Percentiles rank a stretch among this genome's conserved stretches.
Evolutionary conservation across 345 rosid genomes (phyloP).

Genomic region (Zanthoxylum bungeanum): DNA sequence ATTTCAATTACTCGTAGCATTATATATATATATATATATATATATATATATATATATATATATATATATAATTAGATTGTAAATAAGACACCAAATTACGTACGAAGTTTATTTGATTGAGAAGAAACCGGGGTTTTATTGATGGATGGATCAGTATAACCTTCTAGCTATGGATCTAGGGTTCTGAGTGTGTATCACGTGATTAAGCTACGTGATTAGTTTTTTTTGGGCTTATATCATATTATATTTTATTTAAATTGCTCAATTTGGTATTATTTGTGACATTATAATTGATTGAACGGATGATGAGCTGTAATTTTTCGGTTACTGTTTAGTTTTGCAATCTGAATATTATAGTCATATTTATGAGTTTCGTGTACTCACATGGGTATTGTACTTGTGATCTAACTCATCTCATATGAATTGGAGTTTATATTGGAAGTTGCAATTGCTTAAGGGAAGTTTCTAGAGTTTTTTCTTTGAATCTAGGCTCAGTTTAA

Average conservation of each 20-base stretch:
- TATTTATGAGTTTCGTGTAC: too few relatives aligned
- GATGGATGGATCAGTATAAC: background rate
- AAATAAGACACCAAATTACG: background rate
- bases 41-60: too few relatives aligned
- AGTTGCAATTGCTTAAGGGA: background rate
- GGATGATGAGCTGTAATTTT: background rate
- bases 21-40: too few relatives aligned
- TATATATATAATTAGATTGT: background rate
- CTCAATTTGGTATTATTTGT: background rate
- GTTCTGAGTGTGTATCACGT: background rate
- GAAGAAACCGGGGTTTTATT: background rate
- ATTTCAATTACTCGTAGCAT: background rate
- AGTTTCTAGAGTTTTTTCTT: background rate
- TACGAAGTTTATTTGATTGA: background rate
- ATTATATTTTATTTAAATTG: background rate
- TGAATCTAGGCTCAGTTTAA: background rate
- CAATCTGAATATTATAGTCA: constrained; percentile 1
- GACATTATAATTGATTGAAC: background rate
- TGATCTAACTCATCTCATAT: too few relatives aligned
- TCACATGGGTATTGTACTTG: too few relatives aligned
- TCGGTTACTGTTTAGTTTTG: background rate
- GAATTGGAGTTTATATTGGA: too few relatives aligned
- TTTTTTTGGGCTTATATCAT: background rate
- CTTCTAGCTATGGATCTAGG: constrained; percentile 18
- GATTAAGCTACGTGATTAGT: background rate